A percentile compares a stretch with the other conserved stretches of the same genome.
phyloP scores from a whole-genome alignment of 2,329 filamentous ascomycete species.

The Fusarium sp. region DNA sequence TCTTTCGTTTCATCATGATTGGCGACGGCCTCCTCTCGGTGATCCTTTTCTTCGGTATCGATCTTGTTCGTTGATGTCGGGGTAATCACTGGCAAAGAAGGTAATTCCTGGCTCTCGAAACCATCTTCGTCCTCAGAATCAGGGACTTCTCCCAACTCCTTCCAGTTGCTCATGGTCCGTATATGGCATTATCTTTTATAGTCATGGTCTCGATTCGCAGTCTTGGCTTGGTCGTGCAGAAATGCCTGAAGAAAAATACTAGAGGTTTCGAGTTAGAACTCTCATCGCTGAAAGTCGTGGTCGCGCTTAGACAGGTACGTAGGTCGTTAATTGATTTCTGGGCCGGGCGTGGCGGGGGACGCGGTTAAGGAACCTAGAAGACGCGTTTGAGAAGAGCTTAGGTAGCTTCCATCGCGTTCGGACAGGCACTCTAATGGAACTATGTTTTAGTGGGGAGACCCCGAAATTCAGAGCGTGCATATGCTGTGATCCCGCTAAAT shows the following conservation, averaged over 20 bases:
- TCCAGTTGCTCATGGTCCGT: constrained; percentile 60
- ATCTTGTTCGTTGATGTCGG: constrained; percentile 7
- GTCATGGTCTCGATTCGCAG: constrained; percentile 12
- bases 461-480: constrained; percentile 7
- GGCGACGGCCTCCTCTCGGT: not conserved
- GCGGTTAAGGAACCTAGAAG: constrained; percentile 42
- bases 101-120: constrained; percentile 53
- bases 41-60: not conserved
- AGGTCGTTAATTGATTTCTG: constrained; percentile 38
- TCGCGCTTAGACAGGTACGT: constrained; percentile 16
- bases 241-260: not conserved
- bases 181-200: constrained; percentile 46
- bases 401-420: constrained; percentile 8
- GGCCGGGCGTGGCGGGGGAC: constrained; percentile 39
- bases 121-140: constrained; percentile 63
- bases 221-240: constrained; percentile 1
- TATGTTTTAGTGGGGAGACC: constrained; percentile 21
- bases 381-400: constrained; percentile 42
- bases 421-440: not conserved
- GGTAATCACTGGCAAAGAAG: constrained; percentile 5
- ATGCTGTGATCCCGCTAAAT: constrained; percentile 16
- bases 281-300: constrained; percentile 16
- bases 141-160: constrained; percentile 62
- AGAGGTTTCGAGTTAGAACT: constrained; percentile 8
- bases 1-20: constrained; percentile 13